Conservation (phyloP, 2,329 filamentous ascomycete species). For the Xylaria polymorpha region DNA sequence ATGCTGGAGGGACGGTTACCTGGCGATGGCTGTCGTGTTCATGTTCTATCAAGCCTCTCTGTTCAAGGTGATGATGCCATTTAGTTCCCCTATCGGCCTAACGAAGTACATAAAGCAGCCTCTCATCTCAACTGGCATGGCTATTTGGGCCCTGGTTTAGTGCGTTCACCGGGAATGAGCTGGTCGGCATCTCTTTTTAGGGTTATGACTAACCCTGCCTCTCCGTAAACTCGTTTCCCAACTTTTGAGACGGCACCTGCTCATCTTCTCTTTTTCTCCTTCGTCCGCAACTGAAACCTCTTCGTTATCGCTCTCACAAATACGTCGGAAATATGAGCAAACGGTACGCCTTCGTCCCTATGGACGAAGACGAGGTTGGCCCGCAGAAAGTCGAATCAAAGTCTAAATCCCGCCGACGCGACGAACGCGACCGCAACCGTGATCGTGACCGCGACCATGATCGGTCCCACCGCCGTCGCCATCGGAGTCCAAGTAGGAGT, state of each 20-base stretch:
- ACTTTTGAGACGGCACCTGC: background rate
- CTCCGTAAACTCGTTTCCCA: constrained; percentile 3
- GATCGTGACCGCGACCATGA: constrained; percentile 21
- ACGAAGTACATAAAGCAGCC: background rate
- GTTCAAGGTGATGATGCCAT: background rate
- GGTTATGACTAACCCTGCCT: background rate
- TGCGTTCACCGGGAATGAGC: background rate
- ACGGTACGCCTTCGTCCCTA: constrained; percentile 74
- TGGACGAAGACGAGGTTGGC: constrained; percentile 72
- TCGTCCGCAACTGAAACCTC: background rate
- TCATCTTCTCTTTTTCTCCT: background rate
- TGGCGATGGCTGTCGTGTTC: background rate
- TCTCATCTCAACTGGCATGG: constrained; percentile 1
- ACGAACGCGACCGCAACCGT: constrained; percentile 30
- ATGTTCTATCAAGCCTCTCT: background rate
- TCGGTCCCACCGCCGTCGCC: constrained; percentile 34
- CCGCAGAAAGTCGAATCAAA: constrained; percentile 62
- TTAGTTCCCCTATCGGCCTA: background rate
- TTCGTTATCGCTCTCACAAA: background rate
- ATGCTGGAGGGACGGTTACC: background rate
- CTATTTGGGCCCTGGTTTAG: background rate
- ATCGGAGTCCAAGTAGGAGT: constrained; percentile 40
- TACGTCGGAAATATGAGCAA: constrained; percentile 59
- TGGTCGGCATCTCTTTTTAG: background rate
- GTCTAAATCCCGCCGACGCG: constrained; percentile 52